Conservation (phyloP, 768 basidiomycete genomes). For the Mycena rosella region DNA sequence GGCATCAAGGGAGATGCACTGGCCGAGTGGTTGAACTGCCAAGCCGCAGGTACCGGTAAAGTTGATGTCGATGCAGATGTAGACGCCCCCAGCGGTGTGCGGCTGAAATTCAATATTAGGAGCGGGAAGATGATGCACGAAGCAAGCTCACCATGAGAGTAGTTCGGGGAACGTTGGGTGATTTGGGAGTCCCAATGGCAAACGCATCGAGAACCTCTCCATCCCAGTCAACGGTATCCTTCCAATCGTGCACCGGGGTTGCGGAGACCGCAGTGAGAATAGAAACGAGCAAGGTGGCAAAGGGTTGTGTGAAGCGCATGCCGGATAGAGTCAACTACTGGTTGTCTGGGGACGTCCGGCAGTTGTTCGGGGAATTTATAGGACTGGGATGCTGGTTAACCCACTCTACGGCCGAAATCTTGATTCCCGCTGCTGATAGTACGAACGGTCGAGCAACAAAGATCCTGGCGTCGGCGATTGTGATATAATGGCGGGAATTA, state of each 20-base stretch:
- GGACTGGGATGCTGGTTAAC: no score
- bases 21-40: conserved; percentile 14
- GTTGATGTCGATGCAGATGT: conserved; percentile 11
- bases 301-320: not conserved
- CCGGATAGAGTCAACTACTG: not conserved
- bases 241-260: not conserved
- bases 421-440: no score
- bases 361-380: no score
- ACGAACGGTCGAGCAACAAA: no score
- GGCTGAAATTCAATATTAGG: not conserved
- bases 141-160: not conserved
- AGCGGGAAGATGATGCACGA: not conserved
- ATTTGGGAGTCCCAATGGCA: not conserved
- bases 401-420: no score
- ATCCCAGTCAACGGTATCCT: not conserved
- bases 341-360: no score
- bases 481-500: no score
- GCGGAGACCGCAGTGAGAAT: not conserved
- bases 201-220: no score
- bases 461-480: no score
- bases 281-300: not conserved
- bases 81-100: not conserved
- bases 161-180: not conserved
- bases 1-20: conserved; percentile 19
- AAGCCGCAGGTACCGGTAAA: conserved; percentile 11